Evolutionary conservation across 257 asterid species (phyloP), one percentile per base, ranked within the genome.

Genomic region (Cynanchum wilfordii): DNA sequence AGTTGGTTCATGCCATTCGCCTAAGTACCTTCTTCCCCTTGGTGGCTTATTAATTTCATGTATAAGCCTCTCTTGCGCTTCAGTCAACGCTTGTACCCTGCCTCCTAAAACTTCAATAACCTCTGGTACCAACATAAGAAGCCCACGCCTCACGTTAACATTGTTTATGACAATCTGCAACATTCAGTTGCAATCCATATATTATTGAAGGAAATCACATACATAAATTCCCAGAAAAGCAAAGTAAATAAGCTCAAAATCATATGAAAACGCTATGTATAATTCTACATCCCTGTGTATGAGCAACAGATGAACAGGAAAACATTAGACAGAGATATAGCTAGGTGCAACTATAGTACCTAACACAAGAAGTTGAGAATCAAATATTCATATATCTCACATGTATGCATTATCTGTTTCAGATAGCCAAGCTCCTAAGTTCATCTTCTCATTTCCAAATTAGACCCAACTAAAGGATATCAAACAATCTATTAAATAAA

Each of bases 61-160:
- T 62, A 89, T 88, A 76, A 95, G 89, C 85, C 97, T 89, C 79
- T 84, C 89, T 40, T 89, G 84, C 52, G 98, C 98, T 70, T 89
- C 90, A 80, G 87, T 96, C 83, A 95, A 82, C 81, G 79, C 97
- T 82, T 89, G 92, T 70, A 90, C 97, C 71, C 73, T 54, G 78
- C 99, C 99, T 63, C 99, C 98, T 80, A 95, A 77, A 69, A 87
- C 87, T 81, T 83, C 86, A 81, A 92, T 70, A 78, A 83, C 96
- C 88, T 92, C 98, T 51, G 99, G 99, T 72, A 92, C 99, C 84
- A 95, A 78, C 95, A 92, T 84, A 85, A 95, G 66, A 56, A 92
- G 79, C 73, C 99, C 99, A 79, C 72, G 96, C 83, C 96, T 90
- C 51, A 95, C 78, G 80, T 87, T 77, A 50, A 95, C 96, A 82